These are phyloP conservation scores for Buddleja alternifolia DNA, from an alignment of 257 asterid species.

Conservation along the genomic window DNA sequence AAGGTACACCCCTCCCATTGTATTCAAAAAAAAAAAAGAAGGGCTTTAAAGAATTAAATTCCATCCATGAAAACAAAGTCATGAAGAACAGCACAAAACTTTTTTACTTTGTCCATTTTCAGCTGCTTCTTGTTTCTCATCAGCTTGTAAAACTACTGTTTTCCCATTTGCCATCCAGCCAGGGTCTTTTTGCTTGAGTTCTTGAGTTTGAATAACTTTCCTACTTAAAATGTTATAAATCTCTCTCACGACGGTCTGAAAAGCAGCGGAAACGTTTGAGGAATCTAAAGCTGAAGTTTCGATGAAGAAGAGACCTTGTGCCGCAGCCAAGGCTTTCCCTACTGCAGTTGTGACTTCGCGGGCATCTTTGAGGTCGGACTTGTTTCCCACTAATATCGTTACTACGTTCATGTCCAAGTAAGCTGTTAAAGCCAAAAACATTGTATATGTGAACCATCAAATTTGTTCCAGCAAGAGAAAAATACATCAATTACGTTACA, in stretches of 20 bases:
- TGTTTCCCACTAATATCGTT: conserved; percentile 80
- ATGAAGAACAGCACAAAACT: conserved; percentile 63
- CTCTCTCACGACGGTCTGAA: conserved; percentile 77
- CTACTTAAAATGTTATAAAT: conserved; percentile 73
- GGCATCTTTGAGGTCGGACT: conserved; percentile 80
- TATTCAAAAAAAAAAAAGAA: too few relatives aligned
- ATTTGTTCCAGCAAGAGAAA: too few relatives aligned
- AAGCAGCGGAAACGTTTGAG: conserved; percentile 71
- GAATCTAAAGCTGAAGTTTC: conserved; percentile 92
- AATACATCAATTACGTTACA: too few relatives aligned
- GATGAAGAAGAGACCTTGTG: conserved; percentile 72
- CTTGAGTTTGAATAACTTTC: conserved; percentile 84
- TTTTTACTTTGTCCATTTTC: conserved; percentile 41
- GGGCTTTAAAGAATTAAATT: conserved; percentile 13
- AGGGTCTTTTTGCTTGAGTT: conserved; percentile 50
- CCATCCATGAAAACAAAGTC: conserved; percentile 9
- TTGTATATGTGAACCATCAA: too few relatives aligned
- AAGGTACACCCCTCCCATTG: too few relatives aligned
- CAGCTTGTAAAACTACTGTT: conserved; percentile 65
- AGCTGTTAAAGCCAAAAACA: conserved; percentile 49
- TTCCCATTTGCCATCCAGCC: conserved; percentile 51
- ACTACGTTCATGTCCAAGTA: conserved; percentile 91
- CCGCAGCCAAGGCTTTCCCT: conserved; percentile 81
- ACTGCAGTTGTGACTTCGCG: conserved; percentile 82
- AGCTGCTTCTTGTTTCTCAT: conserved; percentile 42